Conservation (phyloP, 2,329 filamentous ascomycete species). For the Decorospora gaudefroyi region DNA sequence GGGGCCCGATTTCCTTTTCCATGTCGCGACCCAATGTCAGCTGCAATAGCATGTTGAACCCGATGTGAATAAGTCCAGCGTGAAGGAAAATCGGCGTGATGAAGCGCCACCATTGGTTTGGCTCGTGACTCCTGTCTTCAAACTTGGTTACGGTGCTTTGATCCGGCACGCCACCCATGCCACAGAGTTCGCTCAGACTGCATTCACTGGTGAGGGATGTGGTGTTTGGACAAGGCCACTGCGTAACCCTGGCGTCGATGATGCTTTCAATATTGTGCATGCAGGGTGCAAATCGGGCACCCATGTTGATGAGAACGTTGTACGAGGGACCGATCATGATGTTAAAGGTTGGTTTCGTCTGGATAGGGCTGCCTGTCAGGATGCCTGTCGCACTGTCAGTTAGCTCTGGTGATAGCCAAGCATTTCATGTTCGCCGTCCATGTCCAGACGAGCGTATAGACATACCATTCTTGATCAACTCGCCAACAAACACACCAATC, state of each 20-base stretch:
- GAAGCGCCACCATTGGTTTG: constrained; percentile 97
- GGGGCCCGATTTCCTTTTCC: constrained; percentile 83
- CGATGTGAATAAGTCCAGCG: constrained; percentile 90
- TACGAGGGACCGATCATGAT: constrained; percentile 95
- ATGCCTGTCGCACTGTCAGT: constrained; percentile 57
- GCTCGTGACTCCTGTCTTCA: constrained; percentile 64
- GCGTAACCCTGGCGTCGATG: constrained; percentile 58
- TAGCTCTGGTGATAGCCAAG: too few species aligned
- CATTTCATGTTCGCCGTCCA: too few species aligned
- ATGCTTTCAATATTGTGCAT: constrained; percentile 82
- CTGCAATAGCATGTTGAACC: constrained; percentile 92
- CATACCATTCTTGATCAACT: constrained; percentile 82
- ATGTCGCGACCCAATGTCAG: constrained; percentile 89
- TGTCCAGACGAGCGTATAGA: not conserved
- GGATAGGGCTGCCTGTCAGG: constrained; percentile 76
- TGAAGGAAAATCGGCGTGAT: constrained; percentile 96
- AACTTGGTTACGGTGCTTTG: constrained; percentile 57
- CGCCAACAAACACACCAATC: constrained; percentile 82
- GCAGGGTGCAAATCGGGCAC: constrained; percentile 86
- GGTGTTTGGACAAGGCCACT: constrained; percentile 79
- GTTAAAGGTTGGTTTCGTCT: constrained; percentile 85
- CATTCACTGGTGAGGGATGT: constrained; percentile 69
- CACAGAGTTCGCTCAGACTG: constrained; percentile 78
- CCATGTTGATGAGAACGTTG: constrained; percentile 94
- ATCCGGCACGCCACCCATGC: constrained; percentile 75